phyloP scores from a whole-genome alignment of 176 grass and related monocot species.

The Ampelocalamus luodianensis region DNA sequence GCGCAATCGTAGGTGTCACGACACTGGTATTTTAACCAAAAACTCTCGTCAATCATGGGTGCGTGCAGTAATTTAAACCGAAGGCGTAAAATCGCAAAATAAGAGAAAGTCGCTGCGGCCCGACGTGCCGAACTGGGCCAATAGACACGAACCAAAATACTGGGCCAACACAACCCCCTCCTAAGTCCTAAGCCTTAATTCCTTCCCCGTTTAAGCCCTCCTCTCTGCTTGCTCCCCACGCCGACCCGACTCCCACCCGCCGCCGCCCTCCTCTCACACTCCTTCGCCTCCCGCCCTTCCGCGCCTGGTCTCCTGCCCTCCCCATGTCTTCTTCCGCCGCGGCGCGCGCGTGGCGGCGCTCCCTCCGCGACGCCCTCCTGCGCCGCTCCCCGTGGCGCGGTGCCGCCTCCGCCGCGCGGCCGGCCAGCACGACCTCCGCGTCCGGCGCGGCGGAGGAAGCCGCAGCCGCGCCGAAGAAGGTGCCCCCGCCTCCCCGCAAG shows the following conservation, averaged over 20 bases:
- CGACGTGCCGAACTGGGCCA: neutral
- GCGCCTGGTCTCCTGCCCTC: neutral
- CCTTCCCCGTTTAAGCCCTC: neutral
- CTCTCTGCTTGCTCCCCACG: conserved; percentile 39
- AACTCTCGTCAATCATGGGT: too few relatives aligned
- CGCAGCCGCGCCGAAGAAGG: conserved; percentile 44
- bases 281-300: neutral
- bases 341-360: conserved; percentile 57
- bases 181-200: neutral
- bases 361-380: conserved; percentile 48
- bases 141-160: neutral
- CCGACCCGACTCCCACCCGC: conserved; percentile 14
- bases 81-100: too few relatives aligned
- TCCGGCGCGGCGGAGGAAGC: conserved; percentile 24
- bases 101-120: too few relatives aligned
- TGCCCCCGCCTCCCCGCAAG: conserved; percentile 70
- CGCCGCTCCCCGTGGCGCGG: conserved; percentile 33
- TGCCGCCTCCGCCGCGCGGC: conserved; percentile 22
- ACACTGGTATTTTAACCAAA: too few relatives aligned
- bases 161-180: neutral
- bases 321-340: conserved; percentile 41
- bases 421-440: conserved; percentile 37
- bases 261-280: conserved; percentile 5
- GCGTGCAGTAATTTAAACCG: too few relatives aligned
- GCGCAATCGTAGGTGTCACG: too few relatives aligned